A percentile compares a stretch with the other conserved stretches of the same genome.
Conservation (phyloP, 768 basidiomycete species). For the Mycena metata region DNA sequence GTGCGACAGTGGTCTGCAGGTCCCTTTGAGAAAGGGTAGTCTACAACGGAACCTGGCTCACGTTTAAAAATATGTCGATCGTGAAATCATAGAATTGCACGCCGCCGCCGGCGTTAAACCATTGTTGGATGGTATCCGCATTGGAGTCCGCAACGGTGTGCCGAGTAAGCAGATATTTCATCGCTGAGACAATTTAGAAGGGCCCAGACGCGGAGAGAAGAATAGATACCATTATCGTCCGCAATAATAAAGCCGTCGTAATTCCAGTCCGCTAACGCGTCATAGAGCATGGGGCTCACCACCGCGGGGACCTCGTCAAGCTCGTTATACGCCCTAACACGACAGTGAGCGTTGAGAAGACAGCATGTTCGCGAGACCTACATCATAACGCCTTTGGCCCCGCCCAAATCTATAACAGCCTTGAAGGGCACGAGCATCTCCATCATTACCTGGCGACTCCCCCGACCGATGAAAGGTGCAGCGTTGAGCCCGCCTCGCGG, state of each 20-base stretch:
- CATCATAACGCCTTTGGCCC: conserved; percentile 44
- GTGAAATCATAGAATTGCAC: conserved; percentile 43
- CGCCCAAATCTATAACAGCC: conserved; percentile 41
- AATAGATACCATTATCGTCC: conserved; percentile 39
- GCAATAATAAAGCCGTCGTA: conserved; percentile 42
- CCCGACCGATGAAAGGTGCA: conserved; percentile 41
- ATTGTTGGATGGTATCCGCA: conserved; percentile 43
- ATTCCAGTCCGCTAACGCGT: conserved; percentile 43
- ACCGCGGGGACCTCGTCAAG: conserved; percentile 43
- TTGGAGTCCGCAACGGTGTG: conserved; percentile 36
- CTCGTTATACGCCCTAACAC: conserved; percentile 42
- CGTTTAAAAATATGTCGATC: conserved; percentile 41
- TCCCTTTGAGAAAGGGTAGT: not conserved
- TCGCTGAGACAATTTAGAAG: conserved; percentile 21
- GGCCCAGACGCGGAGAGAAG: not conserved
- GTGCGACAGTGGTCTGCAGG: conserved; percentile 34
- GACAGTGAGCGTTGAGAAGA: not conserved
- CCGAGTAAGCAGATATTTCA: conserved; percentile 29
- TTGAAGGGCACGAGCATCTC: conserved; percentile 46
- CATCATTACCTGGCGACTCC: conserved; percentile 40
- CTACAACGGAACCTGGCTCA: conserved; percentile 4
- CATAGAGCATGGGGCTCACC: conserved; percentile 42
- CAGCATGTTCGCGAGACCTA: conserved; percentile 2
- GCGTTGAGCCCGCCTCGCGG: conserved; percentile 42
- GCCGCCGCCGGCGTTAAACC: conserved; percentile 46